Base-by-base conservation (phyloP, 1,284 basidiomycete species). In the Leccinum griseonigrum region DNA sequence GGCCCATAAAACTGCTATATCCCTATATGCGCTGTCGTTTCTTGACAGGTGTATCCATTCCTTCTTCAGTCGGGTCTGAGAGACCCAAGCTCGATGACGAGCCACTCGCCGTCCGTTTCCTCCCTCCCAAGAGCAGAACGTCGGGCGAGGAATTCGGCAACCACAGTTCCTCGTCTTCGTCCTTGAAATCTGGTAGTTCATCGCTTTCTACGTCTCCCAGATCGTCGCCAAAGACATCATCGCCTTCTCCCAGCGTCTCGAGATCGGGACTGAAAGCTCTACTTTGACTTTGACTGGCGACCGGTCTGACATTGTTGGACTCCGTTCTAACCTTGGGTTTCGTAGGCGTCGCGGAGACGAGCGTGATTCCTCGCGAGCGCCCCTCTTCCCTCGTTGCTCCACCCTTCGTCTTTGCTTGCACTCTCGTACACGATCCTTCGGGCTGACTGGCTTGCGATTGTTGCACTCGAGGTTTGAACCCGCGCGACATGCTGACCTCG, bases 401-500 rank as follows among this genome's bases (percentile, higher is more conserved):
- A 32, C 0, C 54, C 43, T 56, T 68, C n/a, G 55, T 28, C 56
- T 60, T 66, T 22, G 52, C 51, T 0, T 40, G 48, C 18, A 40
- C 54, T 57, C 64, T 73, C 3, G 54, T 46, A 14, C 56, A 4
- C 9, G 52, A 50, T 14, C 54, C 29, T 9, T 63, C 58, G 32
- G 40, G 2, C 10, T 62, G 71, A 36, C 55, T 66, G 28, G 59
- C 28, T 40, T 64, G 63, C 4, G 58, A 61, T 29, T 59, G 56
- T 52, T 66, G 70, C 28, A 26, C 13, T 0, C 70, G 72, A 14
- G 66, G 67, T 68, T 85, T 87, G 76, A 91, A 89, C 26, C 76
- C 82, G 28, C 85, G 81, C 13, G 84, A 85, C 89, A 91, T 91
- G 73, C 86, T 90, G 65, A 91, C 79, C 71, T 91, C 88, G 36